Percentiles rank a stretch among this genome's conserved stretches.
These are phyloP conservation scores for Ustilago trichophora DNA, from an alignment of 1,284 basidiomycete genomes.

Conservation along the genomic window DNA sequence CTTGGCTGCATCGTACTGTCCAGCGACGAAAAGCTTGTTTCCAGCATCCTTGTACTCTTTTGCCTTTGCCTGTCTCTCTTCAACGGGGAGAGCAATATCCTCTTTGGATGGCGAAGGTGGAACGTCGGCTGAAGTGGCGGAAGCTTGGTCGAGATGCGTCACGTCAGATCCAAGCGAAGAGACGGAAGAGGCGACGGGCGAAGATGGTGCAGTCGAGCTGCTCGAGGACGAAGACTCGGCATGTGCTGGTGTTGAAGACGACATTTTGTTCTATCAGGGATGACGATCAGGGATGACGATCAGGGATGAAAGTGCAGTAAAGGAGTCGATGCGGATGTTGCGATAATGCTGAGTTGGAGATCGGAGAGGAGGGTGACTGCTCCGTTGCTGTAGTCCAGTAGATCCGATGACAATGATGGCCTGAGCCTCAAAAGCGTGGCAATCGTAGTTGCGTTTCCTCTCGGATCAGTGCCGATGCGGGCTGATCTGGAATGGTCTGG, in stretches of 20 bases:
- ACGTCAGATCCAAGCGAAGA: slow-evolving; percentile 31
- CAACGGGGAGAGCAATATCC: slow-evolving; percentile 40
- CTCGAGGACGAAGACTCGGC: slow-evolving; percentile 25
- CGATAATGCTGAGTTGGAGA: too few species aligned
- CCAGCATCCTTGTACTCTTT: slow-evolving; percentile 55
- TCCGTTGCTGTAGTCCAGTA: too few species aligned
- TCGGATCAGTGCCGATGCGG: too few species aligned
- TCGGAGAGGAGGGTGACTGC: too few species aligned
- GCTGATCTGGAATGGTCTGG: too few species aligned
- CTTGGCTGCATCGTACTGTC: slow-evolving; percentile 58
- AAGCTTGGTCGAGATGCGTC: slow-evolving; percentile 40
- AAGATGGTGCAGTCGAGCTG: slow-evolving; percentile 29
- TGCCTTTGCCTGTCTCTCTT: slow-evolving; percentile 48
- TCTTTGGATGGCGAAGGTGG: slow-evolving; percentile 48
- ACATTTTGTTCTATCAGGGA: slow-evolving; percentile 15
- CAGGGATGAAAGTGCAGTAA: too few species aligned
- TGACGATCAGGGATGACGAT: too few species aligned
- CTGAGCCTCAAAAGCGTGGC: too few species aligned
- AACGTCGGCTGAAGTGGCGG: slow-evolving; percentile 55
- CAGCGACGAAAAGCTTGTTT: slow-evolving; percentile 58
- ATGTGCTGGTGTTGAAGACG: slow-evolving; percentile 6
- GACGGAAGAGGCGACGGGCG: slow-evolving; percentile 29
- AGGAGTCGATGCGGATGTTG: too few species aligned
- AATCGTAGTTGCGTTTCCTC: too few species aligned
- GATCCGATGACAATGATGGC: too few species aligned